These are phyloP conservation scores for Penstemon davidsonii DNA, from an alignment of 257 asterid species.

Conservation along the genomic window DNA sequence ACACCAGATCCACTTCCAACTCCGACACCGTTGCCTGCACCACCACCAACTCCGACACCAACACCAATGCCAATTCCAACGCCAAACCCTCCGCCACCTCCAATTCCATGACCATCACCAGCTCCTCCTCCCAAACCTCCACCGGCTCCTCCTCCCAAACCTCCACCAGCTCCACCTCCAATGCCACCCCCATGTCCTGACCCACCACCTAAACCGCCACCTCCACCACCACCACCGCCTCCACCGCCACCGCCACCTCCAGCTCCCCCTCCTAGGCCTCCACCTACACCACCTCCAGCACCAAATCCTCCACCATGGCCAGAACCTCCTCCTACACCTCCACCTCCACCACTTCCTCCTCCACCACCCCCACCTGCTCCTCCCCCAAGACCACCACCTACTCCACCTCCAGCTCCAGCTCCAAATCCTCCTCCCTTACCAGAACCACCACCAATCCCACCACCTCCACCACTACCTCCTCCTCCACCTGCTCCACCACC, in stretches of 20 bases:
- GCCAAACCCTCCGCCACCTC: too few species aligned
- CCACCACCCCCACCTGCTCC: conserved; percentile 30
- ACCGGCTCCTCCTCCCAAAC: conserved; percentile 32
- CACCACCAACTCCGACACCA: too few species aligned
- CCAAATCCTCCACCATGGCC: conserved; percentile 42
- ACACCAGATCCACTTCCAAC: too few species aligned
- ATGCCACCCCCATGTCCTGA: conserved; percentile 41
- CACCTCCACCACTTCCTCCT: conserved; percentile 33
- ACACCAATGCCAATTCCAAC: too few species aligned
- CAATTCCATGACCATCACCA: too few species aligned
- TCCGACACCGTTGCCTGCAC: too few species aligned
- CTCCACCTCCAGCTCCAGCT: conserved; percentile 36
- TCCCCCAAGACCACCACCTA: conserved; percentile 39
- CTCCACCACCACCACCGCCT: conserved; percentile 30
- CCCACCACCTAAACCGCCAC: conserved; percentile 44
- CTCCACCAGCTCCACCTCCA: conserved; percentile 34
- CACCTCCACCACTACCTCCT: conserved; percentile 37
- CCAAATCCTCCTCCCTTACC: conserved; percentile 41
- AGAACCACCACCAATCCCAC: conserved; percentile 33
- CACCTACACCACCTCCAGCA: conserved; percentile 39
- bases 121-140: too few species aligned
- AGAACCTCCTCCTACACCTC: conserved; percentile 39
- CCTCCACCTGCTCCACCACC: conserved; percentile 37
- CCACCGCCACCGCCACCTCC: conserved; percentile 42
- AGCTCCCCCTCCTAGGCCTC: conserved; percentile 27